These are phyloP conservation scores for Oryza glaberrima DNA, from an alignment of 176 grass and related monocot genomes.

Conservation along the genomic window DNA sequence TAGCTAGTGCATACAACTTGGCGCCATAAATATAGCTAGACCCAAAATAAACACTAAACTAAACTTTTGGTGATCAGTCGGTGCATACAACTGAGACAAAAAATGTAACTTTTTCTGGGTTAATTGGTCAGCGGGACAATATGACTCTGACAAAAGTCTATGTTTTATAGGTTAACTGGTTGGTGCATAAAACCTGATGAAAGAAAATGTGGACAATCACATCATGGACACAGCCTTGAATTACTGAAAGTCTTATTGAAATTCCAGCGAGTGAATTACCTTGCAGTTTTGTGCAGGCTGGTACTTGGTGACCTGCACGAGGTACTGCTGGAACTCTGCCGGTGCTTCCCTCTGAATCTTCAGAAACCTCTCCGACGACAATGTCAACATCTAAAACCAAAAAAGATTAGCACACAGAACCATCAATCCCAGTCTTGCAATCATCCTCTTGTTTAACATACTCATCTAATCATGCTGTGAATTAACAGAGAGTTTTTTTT, in stretches of 20 bases:
- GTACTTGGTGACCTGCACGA: conserved; percentile 91
- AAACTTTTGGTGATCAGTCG: too few relatives aligned
- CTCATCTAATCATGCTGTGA: not conserved
- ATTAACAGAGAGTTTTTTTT: not conserved
- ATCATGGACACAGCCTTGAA: too few relatives aligned
- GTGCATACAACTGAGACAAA: too few relatives aligned
- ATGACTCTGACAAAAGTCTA: too few relatives aligned
- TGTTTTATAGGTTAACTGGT: too few relatives aligned
- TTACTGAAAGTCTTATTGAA: too few relatives aligned
- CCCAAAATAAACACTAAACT: too few relatives aligned
- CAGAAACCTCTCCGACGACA: conserved; percentile 74
- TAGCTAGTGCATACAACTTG: not conserved
- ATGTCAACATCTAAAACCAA: conserved; percentile 66
- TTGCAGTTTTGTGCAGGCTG: conserved; percentile 74
- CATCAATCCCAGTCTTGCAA: not conserved
- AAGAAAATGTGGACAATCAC: too few relatives aligned
- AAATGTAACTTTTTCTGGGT: too few relatives aligned
- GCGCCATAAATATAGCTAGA: too few relatives aligned
- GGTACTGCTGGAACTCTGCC: conserved; percentile 65
- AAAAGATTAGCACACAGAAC: not conserved
- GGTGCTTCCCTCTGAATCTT: conserved; percentile 85
- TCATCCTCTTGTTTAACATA: not conserved
- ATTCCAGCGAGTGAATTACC: conserved; percentile 21
- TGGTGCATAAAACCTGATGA: too few relatives aligned
- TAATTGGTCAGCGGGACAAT: too few relatives aligned